These are phyloP conservation scores for Pythium utonaiense DNA, from an alignment of 352 stramenopile genomes.

Conservation along the genomic window DNA sequence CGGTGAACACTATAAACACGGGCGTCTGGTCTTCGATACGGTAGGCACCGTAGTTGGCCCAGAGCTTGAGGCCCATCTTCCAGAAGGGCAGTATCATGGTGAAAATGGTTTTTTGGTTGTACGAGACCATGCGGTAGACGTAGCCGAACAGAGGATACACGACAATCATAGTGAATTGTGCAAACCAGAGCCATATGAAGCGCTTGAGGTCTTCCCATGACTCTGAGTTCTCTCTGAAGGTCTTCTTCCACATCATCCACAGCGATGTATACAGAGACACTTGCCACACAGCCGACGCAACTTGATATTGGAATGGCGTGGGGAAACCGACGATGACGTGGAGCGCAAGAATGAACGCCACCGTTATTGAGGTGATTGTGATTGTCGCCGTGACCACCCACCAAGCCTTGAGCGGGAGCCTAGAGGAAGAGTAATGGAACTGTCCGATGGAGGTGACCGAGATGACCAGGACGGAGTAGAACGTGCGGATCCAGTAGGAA, in stretches of 20 bases:
- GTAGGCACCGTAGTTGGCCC: conserved; percentile 1
- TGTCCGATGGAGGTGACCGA: not conserved
- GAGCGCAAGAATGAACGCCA: not conserved
- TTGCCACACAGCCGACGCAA: not conserved
- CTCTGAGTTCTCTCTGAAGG: not conserved
- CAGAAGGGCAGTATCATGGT: not conserved
- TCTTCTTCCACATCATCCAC: conserved; percentile 15
- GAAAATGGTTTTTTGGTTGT: not conserved
- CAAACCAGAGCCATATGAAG: conserved; percentile 3
- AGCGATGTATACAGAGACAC: not conserved
- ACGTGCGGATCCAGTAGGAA: conserved; percentile 3
- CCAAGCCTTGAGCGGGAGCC: conserved; percentile 3
- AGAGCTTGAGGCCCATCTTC: conserved; percentile 9
- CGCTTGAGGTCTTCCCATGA: not conserved
- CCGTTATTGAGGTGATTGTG: not conserved
- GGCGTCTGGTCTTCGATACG: conserved; percentile 11
- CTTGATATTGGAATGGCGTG: conserved; percentile 12
- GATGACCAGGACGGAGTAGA: conserved; percentile 1
- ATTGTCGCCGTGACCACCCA: not conserved
- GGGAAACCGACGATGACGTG: conserved; percentile 10
- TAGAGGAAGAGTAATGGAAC: not conserved
- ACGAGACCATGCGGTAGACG: conserved; percentile 1
- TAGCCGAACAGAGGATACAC: conserved; percentile 8
- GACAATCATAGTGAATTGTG: conserved; percentile 5
- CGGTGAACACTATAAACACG: conserved; percentile 8